A percentile compares a stretch with the other conserved stretches of the same genome.
These are phyloP conservation scores for Pestalotiopsis sp. DNA, from an alignment of 2,329 filamentous ascomycete genomes.

Conservation along the genomic window DNA sequence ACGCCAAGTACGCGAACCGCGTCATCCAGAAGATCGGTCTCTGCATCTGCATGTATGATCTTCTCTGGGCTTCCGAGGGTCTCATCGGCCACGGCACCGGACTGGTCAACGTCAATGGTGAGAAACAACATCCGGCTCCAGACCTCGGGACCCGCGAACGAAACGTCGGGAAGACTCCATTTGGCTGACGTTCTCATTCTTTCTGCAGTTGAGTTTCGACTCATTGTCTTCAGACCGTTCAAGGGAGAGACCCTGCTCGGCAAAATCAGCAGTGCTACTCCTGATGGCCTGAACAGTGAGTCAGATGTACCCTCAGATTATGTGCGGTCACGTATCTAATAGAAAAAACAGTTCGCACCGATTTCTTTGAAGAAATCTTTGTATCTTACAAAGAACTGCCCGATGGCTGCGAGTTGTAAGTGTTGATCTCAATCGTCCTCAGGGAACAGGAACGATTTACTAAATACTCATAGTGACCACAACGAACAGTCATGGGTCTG, in stretches of 20 bases:
- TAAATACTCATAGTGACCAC: conserved; percentile 57
- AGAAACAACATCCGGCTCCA: conserved; percentile 24
- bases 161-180: neutral
- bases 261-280: conserved; percentile 75
- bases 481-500: conserved; percentile 84
- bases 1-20: conserved; percentile 91
- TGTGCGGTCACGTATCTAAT: conserved; percentile 7
- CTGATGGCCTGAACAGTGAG: conserved; percentile 72
- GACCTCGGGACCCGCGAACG: neutral
- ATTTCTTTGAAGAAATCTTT: conserved; percentile 94
- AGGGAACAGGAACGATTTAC: neutral
- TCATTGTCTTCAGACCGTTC: conserved; percentile 94
- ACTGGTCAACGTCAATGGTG: conserved; percentile 91
- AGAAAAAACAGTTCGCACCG: conserved; percentile 67
- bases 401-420: conserved; percentile 76
- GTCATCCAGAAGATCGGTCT: conserved; percentile 93
- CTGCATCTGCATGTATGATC: conserved; percentile 90
- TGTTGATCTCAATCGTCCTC: conserved; percentile 16
- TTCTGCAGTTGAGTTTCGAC: conserved; percentile 79
- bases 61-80: conserved; percentile 87
- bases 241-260: conserved; percentile 91
- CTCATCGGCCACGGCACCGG: conserved; percentile 92
- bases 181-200: no score
- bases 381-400: conserved; percentile 76
- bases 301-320: neutral